Conservation (phyloP, 148 eudicot genomes). For the Chenopodium album region DNA sequence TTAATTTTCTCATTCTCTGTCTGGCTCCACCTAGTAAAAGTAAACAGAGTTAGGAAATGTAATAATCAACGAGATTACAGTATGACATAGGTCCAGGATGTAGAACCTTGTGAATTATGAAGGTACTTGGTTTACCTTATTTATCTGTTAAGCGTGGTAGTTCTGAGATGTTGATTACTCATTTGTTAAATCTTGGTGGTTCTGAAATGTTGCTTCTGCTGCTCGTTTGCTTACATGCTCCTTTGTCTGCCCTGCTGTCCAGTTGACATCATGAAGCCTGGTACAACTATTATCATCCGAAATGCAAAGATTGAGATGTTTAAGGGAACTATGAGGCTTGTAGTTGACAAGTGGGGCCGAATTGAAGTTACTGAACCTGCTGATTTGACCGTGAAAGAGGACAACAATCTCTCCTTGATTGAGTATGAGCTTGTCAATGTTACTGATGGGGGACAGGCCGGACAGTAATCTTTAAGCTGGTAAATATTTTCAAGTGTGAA, state of each 20-base stretch:
- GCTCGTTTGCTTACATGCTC: neutral
- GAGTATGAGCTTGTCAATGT: slow-evolving; percentile 52
- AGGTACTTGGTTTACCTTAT: neutral
- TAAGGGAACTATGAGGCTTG: slow-evolving; percentile 49
- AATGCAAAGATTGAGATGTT: slow-evolving; percentile 49
- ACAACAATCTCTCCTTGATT: slow-evolving; percentile 43
- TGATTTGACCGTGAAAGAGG: slow-evolving; percentile 36
- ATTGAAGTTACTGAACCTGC: slow-evolving; percentile 45
- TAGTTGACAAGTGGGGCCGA: slow-evolving; percentile 50
- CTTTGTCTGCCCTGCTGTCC: slow-evolving; percentile 2
- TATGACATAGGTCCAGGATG: neutral
- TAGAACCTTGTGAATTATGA: neutral
- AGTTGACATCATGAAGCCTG: slow-evolving; percentile 54
- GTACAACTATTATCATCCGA: slow-evolving; percentile 34
- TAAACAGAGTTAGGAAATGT: neutral
- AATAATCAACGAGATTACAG: neutral
- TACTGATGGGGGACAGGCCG: slow-evolving; percentile 4
- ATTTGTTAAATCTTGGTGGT: too few species aligned
- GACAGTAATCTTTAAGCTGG: slow-evolving; percentile 8
- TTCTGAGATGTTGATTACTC: neutral
- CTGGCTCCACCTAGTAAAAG: neutral
- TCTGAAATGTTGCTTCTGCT: neutral
- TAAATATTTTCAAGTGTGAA: slow-evolving; percentile 12
- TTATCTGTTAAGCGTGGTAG: neutral
- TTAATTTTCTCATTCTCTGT: neutral